Base-by-base conservation (phyloP, 2,329 filamentous ascomycete species). In the Plenodomus lindquistii region DNA sequence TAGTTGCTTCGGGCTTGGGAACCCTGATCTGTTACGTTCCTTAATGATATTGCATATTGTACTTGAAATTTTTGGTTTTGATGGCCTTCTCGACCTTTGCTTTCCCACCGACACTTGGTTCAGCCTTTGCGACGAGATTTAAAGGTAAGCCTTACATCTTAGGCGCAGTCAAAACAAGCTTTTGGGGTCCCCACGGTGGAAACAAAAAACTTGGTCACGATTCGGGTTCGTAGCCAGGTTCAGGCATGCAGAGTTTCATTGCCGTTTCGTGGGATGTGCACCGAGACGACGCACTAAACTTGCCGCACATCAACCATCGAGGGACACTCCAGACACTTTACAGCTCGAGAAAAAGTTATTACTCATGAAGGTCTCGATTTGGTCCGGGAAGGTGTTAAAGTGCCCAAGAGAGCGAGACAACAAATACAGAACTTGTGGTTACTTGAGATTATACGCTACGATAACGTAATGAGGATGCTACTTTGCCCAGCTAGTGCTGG, bases 1-100 rank as follows among this genome's bases (percentile, higher is more conserved):
- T 57, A 47, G 47, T 54, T 39, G 22, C 47, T 52, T 35, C 20
- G 52, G 58, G 52, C 38, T 50, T 59, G 57, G 60, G 54, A 61
- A 59, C 55, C 52, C 50, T 53, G 39, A 54, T 54, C 52, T 54
- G 37, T 56, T 52, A 53, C 55, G 50, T 46, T 62, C 50, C 38
- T 58, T 60, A 54, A 49, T 57, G 37, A 49, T 18, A 19, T 45
- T 38, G 35, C 22, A 45, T 53, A 31, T 21, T n/a, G 38, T 18
- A 36, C 4, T 39, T 21, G 2, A 8, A 37, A 34, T 16, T 24
- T 37, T 17, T 18, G 10, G 11, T 15, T 42, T 17, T 17, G n/a
- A 31, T 31, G 9, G 9, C 27, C 27, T 31, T 37, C 4, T 37
- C 18, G 8, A 9, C 35, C 10, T 18, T 18, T 36, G 6, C n/a